Evolutionary conservation across 1,139 yeast species (phyloP), one percentile per base, ranked within the genome.

Genomic region (Geotrichum macrosporum): DNA sequence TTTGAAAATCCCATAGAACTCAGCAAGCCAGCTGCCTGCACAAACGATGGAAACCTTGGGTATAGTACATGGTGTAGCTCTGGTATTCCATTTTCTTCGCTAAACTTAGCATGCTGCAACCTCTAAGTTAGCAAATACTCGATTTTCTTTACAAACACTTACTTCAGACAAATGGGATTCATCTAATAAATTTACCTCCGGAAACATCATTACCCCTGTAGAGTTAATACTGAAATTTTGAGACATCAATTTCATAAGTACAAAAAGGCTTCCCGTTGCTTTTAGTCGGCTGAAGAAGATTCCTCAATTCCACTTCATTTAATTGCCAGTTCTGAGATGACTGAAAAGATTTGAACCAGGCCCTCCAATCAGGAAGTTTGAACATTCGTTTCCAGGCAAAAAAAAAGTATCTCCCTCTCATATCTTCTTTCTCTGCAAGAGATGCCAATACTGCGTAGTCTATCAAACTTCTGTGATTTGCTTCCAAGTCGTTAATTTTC

Each of bases 401-500:
- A 53, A 65, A 59, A 37, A 55, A 30, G 49, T 55, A 47, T 50
- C 55, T 50, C 20, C 62, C 59, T 29, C 53, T 39, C 33, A 61
- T 36, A 13, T 55, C 55, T 35, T 50, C 35, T n/a, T 44, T 39
- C 5, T 47, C 41, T n/a, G 80, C 73, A 41, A 80, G 59, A 41
- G 69, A 66, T 3, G 72, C 71, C 41, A 80, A 61, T 0, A 77
- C 65, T 10, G 78, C 60, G 57, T 76, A 74, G 57, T 81, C 88
- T 0, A 74, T 72, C 13, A 76, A 55, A 1, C 84, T 77, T 35
- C 63, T 67, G 58, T 81, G 88, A 55, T 81, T 81, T 48, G 76
- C 62, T 40, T 34, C 16, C 20, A 10, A 9, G 20, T 27, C 12
- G 29, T 36, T 16, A 44, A 41, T 19, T 16, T 19, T 6, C 5